A percentile compares a stretch with the other conserved stretches of the same genome.
Conservation (phyloP, 192 early-diverging fungal genomes). For the Pilaira anomala region DNA sequence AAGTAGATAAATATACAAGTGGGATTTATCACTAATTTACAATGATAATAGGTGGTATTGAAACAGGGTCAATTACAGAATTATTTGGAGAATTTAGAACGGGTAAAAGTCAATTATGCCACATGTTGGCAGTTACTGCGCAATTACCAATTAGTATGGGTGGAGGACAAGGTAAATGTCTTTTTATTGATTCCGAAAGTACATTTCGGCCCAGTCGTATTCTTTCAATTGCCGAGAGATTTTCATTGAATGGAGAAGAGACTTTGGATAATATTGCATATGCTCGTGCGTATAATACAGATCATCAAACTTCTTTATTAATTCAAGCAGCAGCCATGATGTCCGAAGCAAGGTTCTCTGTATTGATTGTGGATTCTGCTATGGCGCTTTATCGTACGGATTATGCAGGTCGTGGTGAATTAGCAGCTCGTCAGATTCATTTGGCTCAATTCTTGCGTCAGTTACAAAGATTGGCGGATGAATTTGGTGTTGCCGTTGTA, state of each 20-base stretch:
- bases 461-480: conserved; percentile 86
- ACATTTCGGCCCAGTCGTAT: conserved; percentile 93
- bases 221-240: conserved; percentile 81
- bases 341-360: conserved; percentile 78
- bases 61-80: conserved; percentile 96
- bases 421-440: conserved; percentile 94
- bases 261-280: conserved; percentile 92
- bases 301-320: conserved; percentile 88
- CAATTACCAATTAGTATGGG: conserved; percentile 88
- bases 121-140: conserved; percentile 93
- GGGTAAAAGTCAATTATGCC: conserved; percentile 96
- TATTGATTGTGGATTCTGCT: conserved; percentile 92
- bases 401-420: conserved; percentile 92
- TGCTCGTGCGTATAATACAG: conserved; percentile 93
- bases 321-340: conserved; percentile 88
- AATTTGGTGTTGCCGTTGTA: conserved; percentile 96
- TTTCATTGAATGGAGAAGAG: conserved; percentile 73
- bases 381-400: conserved; percentile 95
- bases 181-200: conserved; percentile 97
- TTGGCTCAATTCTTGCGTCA: conserved; percentile 88
- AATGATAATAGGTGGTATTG: conserved; percentile 70
- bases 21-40: not conserved
- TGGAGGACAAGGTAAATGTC: conserved; percentile 90
- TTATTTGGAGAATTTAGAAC: conserved; percentile 98
- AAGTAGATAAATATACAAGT: too few relatives aligned